Conservation (phyloP, 495 filamentous ascomycete species). For the Pseudoneurospora amorphoporcata region DNA sequence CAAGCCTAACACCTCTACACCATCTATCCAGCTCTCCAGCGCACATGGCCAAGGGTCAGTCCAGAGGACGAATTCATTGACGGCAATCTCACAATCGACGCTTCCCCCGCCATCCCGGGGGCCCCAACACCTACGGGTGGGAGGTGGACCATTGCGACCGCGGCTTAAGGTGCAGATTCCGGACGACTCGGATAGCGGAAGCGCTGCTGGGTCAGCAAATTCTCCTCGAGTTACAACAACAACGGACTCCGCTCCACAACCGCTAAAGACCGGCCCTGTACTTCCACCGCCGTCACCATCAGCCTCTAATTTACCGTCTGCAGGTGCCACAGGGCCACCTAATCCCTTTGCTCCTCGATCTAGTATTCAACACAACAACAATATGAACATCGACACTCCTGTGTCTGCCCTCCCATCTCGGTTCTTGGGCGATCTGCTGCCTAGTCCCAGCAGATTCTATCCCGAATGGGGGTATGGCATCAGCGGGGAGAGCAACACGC, state of each 20-base stretch:
- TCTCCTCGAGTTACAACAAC: constrained; percentile 64
- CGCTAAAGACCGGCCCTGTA: constrained; percentile 47
- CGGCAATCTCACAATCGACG: constrained; percentile 43
- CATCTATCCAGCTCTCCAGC: constrained; percentile 37
- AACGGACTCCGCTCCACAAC: constrained; percentile 34
- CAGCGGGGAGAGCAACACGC: constrained; percentile 57
- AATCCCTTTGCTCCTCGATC: constrained; percentile 89
- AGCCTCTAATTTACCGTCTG: constrained; percentile 69
- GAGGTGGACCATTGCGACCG: constrained; percentile 55
- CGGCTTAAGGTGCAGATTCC: constrained; percentile 90
- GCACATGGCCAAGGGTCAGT: constrained; percentile 25
- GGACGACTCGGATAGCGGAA: constrained; percentile 77
- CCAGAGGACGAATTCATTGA: constrained; percentile 40
- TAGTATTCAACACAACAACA: constrained; percentile 51
- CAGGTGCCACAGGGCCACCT: constrained; percentile 83
- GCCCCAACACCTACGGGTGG: constrained; percentile 54
- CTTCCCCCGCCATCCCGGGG: constrained; percentile 58
- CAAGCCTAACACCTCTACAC: constrained; percentile 38
- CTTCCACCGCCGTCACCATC: constrained; percentile 91
- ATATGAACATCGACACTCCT: constrained; percentile 82
- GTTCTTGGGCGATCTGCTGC: constrained; percentile 78
- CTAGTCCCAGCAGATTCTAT: constrained; percentile 84
- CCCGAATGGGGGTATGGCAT: constrained; percentile 72
- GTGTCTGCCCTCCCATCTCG: constrained; percentile 94
- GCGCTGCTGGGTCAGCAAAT: constrained; percentile 61